A percentile compares a stretch with the other conserved stretches of the same genome.
phyloP scores from a whole-genome alignment of 805 yeast genomes.

The Millerago galiae region DNA sequence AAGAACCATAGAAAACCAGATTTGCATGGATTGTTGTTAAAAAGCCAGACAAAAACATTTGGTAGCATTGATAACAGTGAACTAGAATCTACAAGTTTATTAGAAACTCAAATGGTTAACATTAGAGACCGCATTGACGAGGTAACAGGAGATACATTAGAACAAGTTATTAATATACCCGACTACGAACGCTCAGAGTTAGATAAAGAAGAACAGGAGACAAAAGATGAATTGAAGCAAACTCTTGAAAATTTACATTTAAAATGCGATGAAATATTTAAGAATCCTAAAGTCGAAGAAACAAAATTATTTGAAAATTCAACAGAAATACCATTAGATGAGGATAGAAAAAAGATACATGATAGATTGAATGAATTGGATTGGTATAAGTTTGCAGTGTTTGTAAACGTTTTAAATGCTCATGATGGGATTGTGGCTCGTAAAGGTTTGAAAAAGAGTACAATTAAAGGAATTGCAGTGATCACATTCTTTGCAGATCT shows the following conservation, averaged over 20 bases:
- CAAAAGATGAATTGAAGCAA: neutral
- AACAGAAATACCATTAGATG: conserved; percentile 28
- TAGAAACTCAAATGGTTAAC: conserved; percentile 2
- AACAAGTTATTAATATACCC: conserved; percentile 18
- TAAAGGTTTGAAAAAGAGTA: conserved; percentile 46
- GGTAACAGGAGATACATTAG: conserved; percentile 20
- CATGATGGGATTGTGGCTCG: conserved; percentile 87
- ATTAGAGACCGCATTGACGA: conserved; percentile 20
- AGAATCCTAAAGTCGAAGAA: conserved; percentile 9
- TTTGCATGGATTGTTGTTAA: conserved; percentile 5
- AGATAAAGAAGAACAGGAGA: conserved; percentile 2
- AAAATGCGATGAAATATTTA: conserved; percentile 1
- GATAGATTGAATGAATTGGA: conserved; percentile 52
- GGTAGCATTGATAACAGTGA: neutral
- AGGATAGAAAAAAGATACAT: conserved; percentile 35
- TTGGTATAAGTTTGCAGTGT: conserved; percentile 77
- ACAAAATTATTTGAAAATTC: conserved; percentile 18
- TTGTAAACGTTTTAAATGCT: conserved; percentile 66
- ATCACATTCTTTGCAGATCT: conserved; percentile 41
- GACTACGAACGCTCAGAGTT: conserved; percentile 19
- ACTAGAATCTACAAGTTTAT: neutral
- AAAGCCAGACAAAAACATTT: too few species aligned
- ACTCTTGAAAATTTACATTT: neutral
- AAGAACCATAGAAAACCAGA: conserved; percentile 24
- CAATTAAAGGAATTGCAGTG: conserved; percentile 45